Evolutionary conservation across 768 basidiomycete species (phyloP), one percentile per base, ranked within the genome.

Genomic region (Mycena metata): DNA sequence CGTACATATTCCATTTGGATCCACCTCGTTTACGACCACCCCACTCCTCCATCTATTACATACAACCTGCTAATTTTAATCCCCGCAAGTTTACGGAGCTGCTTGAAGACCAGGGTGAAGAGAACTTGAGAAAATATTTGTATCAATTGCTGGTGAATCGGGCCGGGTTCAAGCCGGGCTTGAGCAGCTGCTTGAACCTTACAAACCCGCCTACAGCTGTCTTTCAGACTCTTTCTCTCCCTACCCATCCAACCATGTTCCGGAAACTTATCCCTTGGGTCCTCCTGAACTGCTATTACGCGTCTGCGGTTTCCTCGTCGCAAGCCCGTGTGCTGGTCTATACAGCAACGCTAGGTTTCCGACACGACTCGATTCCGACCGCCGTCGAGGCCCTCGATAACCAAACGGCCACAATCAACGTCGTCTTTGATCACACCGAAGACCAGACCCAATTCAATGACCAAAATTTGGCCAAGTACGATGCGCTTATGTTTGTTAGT

Each of bases 341-440:
- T 70, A 88, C 90, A 23, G 86, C 86, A 2, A 93, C 90, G 0
- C 75, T 78, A 8, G 86, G 84, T 6, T 94, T 85, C 76, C 82
- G 91, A 65, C 93, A 94, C 73, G 92, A 92, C 67, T 91, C 89
- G 4, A 94, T 94, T 63, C 92, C 92, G 0, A 86, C 88, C 1
- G 91, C 92, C 5, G 86, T 91, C 30, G 77, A 85, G 47, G 86
- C 85, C 0, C 77, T 94, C 45, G 83, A 84, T 63, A 75, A 80
- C 1, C 82, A 80, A 24, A 83, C 83, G 2, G 64, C 79, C n/a
- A 73, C 78, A 0, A 85, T 89, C 63, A 80, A 87, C 67, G 81
- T 89, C 57, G 57, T 80, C 24, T 91, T 94, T 66, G 87, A 88
- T 55, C 83, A 88, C 62, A 90, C 91, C 3, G 93, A 94, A 74